Evolutionary conservation across 1,139 yeast species (phyloP).

Genomic region (Scheffersomyces illinoinensis): DNA sequence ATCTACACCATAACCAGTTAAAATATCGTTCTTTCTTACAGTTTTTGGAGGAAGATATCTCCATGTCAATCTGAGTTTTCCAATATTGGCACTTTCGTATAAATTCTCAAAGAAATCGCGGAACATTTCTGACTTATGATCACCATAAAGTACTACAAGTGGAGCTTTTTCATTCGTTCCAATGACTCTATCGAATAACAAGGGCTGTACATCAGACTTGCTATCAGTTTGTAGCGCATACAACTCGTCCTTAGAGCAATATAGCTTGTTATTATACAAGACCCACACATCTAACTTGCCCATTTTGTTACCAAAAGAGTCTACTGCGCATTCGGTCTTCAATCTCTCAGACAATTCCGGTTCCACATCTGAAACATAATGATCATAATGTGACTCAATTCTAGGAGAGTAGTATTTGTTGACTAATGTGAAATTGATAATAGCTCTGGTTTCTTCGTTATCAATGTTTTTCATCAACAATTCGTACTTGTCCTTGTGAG

Average conservation of each 20-base stretch:
- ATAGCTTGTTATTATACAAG: conserved; percentile 49
- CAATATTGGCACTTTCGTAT: conserved; percentile 58
- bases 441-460: conserved; percentile 14
- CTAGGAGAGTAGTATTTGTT: conserved; percentile 60
- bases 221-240: conserved; percentile 61
- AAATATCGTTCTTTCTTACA: conserved; percentile 24
- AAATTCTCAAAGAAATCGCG: conserved; percentile 59
- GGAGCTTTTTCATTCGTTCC: conserved; percentile 49
- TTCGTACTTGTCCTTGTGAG: conserved; percentile 41
- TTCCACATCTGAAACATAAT: conserved; percentile 38
- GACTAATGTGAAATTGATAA: conserved; percentile 51
- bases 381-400: conserved; percentile 61
- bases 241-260: conserved; percentile 67
- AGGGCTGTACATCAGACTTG: conserved; percentile 20
- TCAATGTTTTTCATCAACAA: conserved; percentile 31
- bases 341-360: conserved; percentile 20
- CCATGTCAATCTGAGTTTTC: conserved; percentile 74
- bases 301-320: conserved; percentile 37
- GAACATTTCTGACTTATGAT: conserved; percentile 49
- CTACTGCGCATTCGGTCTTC: conserved; percentile 26
- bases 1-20: conserved; percentile 70
- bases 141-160: conserved; percentile 50
- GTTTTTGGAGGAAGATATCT: conserved; percentile 53
- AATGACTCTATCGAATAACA: conserved; percentile 60
- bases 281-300: conserved; percentile 50